These are phyloP conservation scores for Zopfochytrium polystomum DNA, from an alignment of 371 early-diverging fungal genomes.

Conservation along the genomic window DNA sequence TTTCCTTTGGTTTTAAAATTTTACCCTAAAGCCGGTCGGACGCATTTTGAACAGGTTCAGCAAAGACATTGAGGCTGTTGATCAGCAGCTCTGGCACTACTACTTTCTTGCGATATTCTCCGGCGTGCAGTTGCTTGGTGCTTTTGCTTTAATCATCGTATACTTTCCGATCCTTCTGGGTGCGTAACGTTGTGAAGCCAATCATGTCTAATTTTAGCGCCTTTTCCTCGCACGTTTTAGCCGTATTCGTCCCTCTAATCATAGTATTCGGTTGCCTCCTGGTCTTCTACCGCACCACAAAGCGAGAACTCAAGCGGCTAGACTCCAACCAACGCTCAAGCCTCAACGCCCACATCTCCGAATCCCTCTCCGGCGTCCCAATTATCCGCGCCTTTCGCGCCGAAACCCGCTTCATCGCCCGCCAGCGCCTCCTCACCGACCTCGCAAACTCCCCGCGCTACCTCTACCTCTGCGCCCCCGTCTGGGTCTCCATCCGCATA, in stretches of 20 bases:
- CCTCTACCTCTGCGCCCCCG: no score
- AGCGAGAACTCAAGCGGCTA: constrained; percentile 34
- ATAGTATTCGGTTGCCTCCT: constrained; percentile 27
- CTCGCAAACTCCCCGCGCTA: no score
- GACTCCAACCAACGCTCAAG: constrained; percentile 26
- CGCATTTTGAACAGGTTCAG: constrained; percentile 81
- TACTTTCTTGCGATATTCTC: no score
- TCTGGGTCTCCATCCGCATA: background rate
- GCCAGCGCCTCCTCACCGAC: no score
- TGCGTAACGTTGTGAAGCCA: background rate
- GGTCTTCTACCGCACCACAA: constrained; percentile 26
- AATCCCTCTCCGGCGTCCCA: constrained; percentile 20
- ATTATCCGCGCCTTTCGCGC: constrained; percentile 22
- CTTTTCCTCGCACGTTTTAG: background rate
- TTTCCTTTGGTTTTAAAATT: constrained; percentile 16
- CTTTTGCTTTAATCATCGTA: background rate
- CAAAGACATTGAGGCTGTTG: constrained; percentile 31
- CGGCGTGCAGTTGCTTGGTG: background rate
- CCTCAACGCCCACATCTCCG: constrained; percentile 16
- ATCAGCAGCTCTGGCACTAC: constrained; percentile 4
- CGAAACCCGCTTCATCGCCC: background rate
- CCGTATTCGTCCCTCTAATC: constrained; percentile 16
- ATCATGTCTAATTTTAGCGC: background rate
- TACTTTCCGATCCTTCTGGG: background rate
- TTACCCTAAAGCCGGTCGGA: constrained; percentile 82